Percentiles rank a stretch among this genome's conserved stretches.
These are phyloP conservation scores for Globisporangium orthogonon DNA, from an alignment of 352 stramenopile species.

Conservation along the genomic window DNA sequence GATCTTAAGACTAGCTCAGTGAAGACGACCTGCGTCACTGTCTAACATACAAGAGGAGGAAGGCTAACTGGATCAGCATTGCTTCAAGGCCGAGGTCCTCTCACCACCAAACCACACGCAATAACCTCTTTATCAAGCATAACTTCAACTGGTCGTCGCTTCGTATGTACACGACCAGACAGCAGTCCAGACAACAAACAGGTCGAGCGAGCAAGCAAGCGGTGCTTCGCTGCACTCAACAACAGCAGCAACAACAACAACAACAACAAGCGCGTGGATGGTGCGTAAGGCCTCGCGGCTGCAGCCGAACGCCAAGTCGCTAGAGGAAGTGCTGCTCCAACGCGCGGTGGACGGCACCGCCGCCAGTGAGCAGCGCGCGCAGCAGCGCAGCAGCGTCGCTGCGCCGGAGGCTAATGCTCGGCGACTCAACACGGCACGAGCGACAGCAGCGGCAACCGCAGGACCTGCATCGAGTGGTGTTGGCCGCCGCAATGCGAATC, in stretches of 20 bases:
- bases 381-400: slow-evolving; percentile 4
- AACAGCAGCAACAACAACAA: too few relatives aligned
- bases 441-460: neutral
- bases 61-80: too few relatives aligned
- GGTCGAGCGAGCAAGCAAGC: too few relatives aligned
- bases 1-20: too few relatives aligned
- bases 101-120: too few relatives aligned
- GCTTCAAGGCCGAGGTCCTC: too few relatives aligned
- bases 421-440: neutral
- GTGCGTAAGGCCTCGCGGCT: slow-evolving; percentile 53
- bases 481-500: neutral
- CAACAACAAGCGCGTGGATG: slow-evolving; percentile 19
- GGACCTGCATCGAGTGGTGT: neutral
- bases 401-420: neutral
- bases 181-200: neutral
- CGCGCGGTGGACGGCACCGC: slow-evolving; percentile 24
- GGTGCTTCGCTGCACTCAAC: too few relatives aligned
- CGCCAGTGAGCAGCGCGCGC: slow-evolving; percentile 4
- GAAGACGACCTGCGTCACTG: too few relatives aligned
- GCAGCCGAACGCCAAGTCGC: slow-evolving; percentile 40
- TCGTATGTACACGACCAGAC: neutral
- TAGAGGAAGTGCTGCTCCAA: slow-evolving; percentile 65
- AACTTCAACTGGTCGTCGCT: neutral
- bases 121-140: neutral
- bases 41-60: too few relatives aligned